Evolutionary conservation across 2,329 filamentous ascomycete species (phyloP).

Genomic region (Trichoderma sp.): DNA sequence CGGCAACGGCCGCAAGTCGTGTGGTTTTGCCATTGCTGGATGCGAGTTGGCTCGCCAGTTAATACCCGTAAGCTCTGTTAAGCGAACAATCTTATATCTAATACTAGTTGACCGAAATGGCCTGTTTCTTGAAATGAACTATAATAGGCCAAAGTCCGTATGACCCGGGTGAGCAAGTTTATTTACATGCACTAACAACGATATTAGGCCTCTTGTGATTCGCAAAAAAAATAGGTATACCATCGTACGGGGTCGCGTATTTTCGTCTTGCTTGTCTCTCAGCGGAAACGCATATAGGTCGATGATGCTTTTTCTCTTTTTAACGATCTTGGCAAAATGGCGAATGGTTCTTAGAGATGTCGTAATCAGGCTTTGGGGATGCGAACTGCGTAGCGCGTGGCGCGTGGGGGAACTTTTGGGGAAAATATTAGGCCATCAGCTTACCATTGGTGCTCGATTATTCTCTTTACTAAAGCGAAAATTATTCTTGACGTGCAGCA

Average conservation of each 20-base stretch:
- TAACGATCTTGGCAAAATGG: background rate
- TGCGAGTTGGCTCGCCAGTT: background rate
- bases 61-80: background rate
- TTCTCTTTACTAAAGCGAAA: background rate
- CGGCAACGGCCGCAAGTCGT: background rate
- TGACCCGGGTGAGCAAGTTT: conserved; percentile 1
- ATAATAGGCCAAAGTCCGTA: background rate
- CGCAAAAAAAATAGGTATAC: background rate
- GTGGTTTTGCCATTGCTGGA: background rate
- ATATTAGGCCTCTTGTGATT: background rate
- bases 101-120: background rate
- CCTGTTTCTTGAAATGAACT: background rate
- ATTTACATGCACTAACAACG: background rate
- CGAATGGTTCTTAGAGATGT: conserved; percentile 9
- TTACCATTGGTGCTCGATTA: conserved; percentile 5
- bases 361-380: conserved; percentile 5
- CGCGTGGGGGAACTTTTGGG: conserved; percentile 4
- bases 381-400: background rate
- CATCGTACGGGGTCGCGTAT: background rate
- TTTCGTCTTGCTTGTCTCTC: background rate
- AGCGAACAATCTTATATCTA: background rate
- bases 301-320: background rate
- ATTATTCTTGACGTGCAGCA: background rate
- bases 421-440: conserved; percentile 5
- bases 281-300: background rate